A percentile compares a stretch with the other conserved stretches of the same genome.
These are phyloP conservation scores for Saccharomycopsis amapae DNA, from an alignment of 805 yeast genomes.

Conservation along the genomic window DNA sequence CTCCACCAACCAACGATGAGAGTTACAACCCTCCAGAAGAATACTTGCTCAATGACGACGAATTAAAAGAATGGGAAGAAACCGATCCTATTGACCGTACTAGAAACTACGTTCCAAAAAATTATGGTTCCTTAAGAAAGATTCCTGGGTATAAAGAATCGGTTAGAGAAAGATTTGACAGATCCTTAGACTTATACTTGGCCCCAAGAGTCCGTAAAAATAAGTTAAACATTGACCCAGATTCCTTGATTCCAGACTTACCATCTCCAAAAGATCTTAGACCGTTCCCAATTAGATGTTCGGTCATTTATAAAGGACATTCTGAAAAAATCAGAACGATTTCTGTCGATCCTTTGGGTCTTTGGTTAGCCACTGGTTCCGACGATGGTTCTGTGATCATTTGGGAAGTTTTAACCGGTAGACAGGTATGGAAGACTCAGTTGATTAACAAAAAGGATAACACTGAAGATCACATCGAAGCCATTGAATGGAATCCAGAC, in stretches of 20 bases:
- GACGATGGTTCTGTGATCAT: slow-evolving; percentile 93
- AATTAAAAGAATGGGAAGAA: slow-evolving; percentile 60
- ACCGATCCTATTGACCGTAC: slow-evolving; percentile 73
- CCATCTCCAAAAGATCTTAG: slow-evolving; percentile 95
- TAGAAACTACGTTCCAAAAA: slow-evolving; percentile 72
- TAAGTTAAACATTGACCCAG: slow-evolving; percentile 91
- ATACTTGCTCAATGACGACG: slow-evolving; percentile 76
- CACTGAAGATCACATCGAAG: slow-evolving; percentile 72
- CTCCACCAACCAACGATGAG: slow-evolving; percentile 96
- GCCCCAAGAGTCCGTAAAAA: slow-evolving; percentile 94
- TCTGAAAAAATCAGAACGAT: slow-evolving; percentile 72
- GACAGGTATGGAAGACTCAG: slow-evolving; percentile 73
- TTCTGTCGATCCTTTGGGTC: slow-evolving; percentile 81
- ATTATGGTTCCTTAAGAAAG: slow-evolving; percentile 71
- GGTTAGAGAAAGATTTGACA: slow-evolving; percentile 86
- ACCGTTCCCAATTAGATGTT: slow-evolving; percentile 91
- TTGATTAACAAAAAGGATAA: slow-evolving; percentile 40
- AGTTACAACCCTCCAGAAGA: slow-evolving; percentile 97
- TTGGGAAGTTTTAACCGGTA: slow-evolving; percentile 96
- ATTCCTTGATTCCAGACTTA: slow-evolving; percentile 87
- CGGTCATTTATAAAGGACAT: slow-evolving; percentile 82
- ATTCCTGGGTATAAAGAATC: slow-evolving; percentile 89
- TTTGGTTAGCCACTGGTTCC: slow-evolving; percentile 95
- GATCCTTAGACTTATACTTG: slow-evolving; percentile 85
- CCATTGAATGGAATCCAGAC: slow-evolving; percentile 87